phyloP scores from a whole-genome alignment of 257 asterid genomes.

The Nicotiana obtusifolia region DNA sequence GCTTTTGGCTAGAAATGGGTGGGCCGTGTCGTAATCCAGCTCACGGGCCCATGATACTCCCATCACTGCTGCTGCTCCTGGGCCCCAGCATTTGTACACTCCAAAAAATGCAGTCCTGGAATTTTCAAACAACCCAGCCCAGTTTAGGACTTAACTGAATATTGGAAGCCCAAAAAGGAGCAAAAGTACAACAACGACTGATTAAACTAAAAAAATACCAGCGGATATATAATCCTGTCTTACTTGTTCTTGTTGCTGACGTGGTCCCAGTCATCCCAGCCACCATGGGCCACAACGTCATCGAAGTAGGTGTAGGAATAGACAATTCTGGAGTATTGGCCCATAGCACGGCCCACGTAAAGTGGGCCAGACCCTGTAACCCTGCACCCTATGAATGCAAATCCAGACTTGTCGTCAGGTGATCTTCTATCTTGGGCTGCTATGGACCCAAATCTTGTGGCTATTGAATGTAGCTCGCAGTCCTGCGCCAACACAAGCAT shows the following conservation, averaged over 20 bases:
- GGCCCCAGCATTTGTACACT: slow-evolving; percentile 37
- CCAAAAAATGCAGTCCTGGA: slow-evolving; percentile 41
- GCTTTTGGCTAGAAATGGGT: slow-evolving; percentile 58
- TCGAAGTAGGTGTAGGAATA: slow-evolving; percentile 66
- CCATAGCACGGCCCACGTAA: slow-evolving; percentile 94
- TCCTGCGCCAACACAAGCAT: slow-evolving; percentile 30
- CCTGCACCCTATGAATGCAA: slow-evolving; percentile 58
- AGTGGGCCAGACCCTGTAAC: slow-evolving; percentile 75
- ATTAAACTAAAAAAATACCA: too few relatives aligned
- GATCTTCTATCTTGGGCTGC: slow-evolving; percentile 74
- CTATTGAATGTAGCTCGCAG: slow-evolving; percentile 78
- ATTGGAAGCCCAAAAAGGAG: background rate
- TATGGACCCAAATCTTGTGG: slow-evolving; percentile 70
- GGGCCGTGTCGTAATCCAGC: slow-evolving; percentile 37
- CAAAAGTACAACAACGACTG: too few relatives aligned
- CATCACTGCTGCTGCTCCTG: slow-evolving; percentile 45
- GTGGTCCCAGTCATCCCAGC: slow-evolving; percentile 96
- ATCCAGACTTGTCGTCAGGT: slow-evolving; percentile 61
- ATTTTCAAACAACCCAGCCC: background rate
- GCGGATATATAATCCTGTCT: background rate
- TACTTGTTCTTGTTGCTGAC: slow-evolving; percentile 74
- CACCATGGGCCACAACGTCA: slow-evolving; percentile 74
- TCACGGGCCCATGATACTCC: slow-evolving; percentile 57
- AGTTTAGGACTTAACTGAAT: background rate
- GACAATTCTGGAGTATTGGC: slow-evolving; percentile 74